Evolutionary conservation across 164 flowering plant genomes (phyloP).

Genomic region (Vitis amurensis): DNA sequence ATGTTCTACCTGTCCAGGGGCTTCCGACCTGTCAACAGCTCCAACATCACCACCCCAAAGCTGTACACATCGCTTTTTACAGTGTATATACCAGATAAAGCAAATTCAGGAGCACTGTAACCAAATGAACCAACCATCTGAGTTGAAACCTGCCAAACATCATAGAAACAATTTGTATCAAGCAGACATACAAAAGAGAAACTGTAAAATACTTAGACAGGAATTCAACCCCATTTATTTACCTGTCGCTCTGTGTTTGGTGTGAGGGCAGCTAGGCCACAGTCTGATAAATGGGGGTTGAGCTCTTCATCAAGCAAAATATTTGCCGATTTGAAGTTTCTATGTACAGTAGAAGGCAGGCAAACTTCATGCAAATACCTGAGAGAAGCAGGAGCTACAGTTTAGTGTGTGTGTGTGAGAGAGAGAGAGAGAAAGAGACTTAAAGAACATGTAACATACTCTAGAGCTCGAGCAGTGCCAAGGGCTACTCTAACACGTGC

Average conservation of each 20-base stretch:
- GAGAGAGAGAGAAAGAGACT: background rate
- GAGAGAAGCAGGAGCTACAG: constrained; percentile 8
- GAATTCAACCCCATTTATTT: constrained; percentile 4
- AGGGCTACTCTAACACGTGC: constrained; percentile 86
- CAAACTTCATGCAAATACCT: constrained; percentile 99
- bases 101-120: constrained; percentile 97
- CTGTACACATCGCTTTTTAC: constrained; percentile 97
- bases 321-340: constrained; percentile 96
- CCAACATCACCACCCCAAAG: constrained; percentile 97
- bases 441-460: constrained; percentile 45
- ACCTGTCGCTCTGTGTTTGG: constrained; percentile 97
- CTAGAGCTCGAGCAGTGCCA: constrained; percentile 94
- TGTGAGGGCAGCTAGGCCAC: constrained; percentile 85
- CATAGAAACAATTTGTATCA: background rate
- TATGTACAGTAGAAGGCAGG: constrained; percentile 91
- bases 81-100: constrained; percentile 90
- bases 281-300: constrained; percentile 89
- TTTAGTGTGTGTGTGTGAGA: constrained; percentile 11
- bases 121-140: constrained; percentile 95
- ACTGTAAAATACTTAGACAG: background rate
- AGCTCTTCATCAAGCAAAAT: constrained; percentile 92
- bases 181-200: background rate
- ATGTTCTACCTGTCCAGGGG: constrained; percentile 83
- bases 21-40: constrained; percentile 89
- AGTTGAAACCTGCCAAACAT: constrained; percentile 64